Percentiles rank a stretch among this genome's conserved stretches.
Conservation (phyloP, 169 alveolate genomes). For the Condylostoma magnum region DNA sequence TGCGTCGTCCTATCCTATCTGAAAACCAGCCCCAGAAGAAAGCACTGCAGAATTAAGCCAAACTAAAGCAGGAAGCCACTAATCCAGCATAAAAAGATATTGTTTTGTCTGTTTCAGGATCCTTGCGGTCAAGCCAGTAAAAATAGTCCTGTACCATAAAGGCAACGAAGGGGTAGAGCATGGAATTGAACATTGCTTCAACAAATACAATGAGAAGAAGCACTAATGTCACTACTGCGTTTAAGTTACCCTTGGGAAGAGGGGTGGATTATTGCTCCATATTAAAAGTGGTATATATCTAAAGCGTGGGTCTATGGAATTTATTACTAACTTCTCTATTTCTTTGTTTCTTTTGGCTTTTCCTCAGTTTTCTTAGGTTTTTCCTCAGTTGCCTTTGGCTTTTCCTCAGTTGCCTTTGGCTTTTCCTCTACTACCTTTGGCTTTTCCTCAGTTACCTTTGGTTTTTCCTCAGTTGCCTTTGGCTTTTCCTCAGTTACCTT, state of each 20-base stretch:
- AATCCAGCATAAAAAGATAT: slow-evolving; percentile 10
- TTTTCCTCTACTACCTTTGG: not conserved
- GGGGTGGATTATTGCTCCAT: no score
- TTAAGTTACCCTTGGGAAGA: no score
- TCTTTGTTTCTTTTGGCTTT: not conserved
- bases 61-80: slow-evolving; percentile 5
- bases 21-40: slow-evolving; percentile 14
- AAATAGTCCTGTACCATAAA: slow-evolving; percentile 5
- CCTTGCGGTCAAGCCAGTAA: slow-evolving; percentile 9
- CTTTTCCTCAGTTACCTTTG: not conserved
- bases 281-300: no score
- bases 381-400: not conserved
- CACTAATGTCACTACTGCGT: not conserved
- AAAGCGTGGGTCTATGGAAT: no score
- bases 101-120: slow-evolving; percentile 8
- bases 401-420: not conserved
- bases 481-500: not conserved
- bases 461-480: not conserved
- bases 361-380: not conserved
- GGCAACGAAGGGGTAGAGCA: slow-evolving; percentile 13
- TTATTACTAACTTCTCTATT: no score
- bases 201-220: slow-evolving; percentile 7
- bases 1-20: slow-evolving; percentile 21
- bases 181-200: slow-evolving; percentile 17
- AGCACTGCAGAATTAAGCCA: not conserved